phyloP scores from a whole-genome alignment of 805 yeast genomes.

The Saturnispora kantuleensis region DNA sequence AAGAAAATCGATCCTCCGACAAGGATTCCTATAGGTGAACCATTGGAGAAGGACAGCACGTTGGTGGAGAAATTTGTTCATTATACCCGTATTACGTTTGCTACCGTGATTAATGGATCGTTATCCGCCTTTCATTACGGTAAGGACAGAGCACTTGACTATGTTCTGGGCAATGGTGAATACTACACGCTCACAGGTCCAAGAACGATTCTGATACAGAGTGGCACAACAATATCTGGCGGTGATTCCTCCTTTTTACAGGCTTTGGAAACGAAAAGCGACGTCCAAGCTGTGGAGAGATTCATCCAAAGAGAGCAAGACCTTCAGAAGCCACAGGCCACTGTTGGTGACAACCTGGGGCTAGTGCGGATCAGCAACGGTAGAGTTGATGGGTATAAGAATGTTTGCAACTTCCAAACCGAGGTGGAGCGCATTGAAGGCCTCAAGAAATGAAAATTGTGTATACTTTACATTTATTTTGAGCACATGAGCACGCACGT shows the following conservation, averaged over 20 bases:
- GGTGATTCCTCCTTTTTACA: not conserved
- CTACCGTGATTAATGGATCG: not conserved
- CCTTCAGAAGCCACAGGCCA: constrained; percentile 16
- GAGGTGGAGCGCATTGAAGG: constrained; percentile 27
- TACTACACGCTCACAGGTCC: constrained; percentile 49
- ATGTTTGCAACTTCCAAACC: constrained; percentile 33
- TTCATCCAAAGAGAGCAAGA: constrained; percentile 14
- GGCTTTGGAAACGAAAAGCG: constrained; percentile 7
- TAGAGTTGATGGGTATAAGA: constrained; percentile 31
- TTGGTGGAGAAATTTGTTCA: not conserved
- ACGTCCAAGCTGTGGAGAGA: constrained; percentile 19
- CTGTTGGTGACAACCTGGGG: constrained; percentile 37
- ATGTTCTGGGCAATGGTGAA: constrained; percentile 29
- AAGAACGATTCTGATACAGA: constrained; percentile 38
- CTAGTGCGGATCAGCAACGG: constrained; percentile 37
- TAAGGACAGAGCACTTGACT: constrained; percentile 8
- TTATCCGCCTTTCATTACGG: not conserved
- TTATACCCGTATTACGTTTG: not conserved
- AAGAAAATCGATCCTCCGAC: too few relatives aligned
- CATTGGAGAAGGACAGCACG: not conserved
- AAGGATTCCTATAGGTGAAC: not conserved
- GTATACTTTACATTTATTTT: not conserved
- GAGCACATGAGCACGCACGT: too few relatives aligned
- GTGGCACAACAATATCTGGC: constrained; percentile 19
- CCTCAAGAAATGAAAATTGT: constrained; percentile 5